phyloP scores from a whole-genome alignment of 2,329 filamentous ascomycete species.

The Sclerotinia borealis region DNA sequence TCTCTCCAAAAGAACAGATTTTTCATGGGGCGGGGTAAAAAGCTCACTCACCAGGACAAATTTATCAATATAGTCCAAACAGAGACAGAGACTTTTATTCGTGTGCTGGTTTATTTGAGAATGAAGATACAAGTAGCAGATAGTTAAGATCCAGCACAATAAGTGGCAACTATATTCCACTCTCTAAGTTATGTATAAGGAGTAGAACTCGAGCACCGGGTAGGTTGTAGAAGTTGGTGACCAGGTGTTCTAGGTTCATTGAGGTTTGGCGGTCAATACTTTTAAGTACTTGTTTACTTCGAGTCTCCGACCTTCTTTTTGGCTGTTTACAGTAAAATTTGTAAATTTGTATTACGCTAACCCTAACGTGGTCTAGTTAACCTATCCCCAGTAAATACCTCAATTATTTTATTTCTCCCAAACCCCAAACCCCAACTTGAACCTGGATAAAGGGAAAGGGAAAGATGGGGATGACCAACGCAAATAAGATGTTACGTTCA shows the following conservation, averaged over 20 bases:
- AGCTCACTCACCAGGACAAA: neutral
- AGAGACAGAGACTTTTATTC: too few relatives aligned
- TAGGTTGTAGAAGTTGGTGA: neutral
- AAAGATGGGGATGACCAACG: too few relatives aligned
- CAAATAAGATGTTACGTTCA: too few relatives aligned
- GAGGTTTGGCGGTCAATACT: neutral
- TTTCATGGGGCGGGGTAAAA: neutral
- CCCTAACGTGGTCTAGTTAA: neutral
- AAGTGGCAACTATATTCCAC: neutral
- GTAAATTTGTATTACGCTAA: neutral
- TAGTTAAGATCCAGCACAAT: neutral
- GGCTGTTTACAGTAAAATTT: conserved; percentile 2
- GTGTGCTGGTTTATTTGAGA: neutral
- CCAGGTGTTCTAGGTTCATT: neutral
- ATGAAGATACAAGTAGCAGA: too few relatives aligned
- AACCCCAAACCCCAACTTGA: neutral
- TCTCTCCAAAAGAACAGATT: neutral
- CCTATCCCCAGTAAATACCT: neutral
- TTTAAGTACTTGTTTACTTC: too few relatives aligned
- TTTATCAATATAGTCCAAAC: neutral
- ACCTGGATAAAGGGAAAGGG: too few relatives aligned
- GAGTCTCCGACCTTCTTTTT: neutral
- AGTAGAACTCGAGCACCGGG: too few relatives aligned
- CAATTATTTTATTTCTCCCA: neutral
- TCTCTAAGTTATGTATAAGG: neutral